A percentile compares a stretch with the other conserved stretches of the same genome.
Conservation (phyloP, 2,329 filamentous ascomycete genomes). For the Lecanicillium sp. region DNA sequence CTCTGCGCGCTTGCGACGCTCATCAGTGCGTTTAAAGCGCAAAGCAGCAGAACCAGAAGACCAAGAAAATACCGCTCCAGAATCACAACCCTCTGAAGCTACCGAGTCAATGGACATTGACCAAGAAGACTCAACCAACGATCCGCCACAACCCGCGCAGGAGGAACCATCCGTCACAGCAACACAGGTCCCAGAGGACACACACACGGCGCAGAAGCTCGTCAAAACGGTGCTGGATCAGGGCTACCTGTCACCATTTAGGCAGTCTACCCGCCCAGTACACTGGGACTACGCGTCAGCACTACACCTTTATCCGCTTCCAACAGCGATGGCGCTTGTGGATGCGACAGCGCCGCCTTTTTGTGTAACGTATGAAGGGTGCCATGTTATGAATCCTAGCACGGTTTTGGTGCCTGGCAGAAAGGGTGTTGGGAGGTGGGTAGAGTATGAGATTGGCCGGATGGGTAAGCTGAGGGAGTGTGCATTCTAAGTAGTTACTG, state of each 20-base stretch:
- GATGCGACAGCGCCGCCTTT: constrained; percentile 79
- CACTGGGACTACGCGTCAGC: constrained; percentile 80
- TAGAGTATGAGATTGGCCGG: constrained; percentile 71
- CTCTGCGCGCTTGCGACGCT: constrained; percentile 67
- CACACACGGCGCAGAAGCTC: constrained; percentile 60
- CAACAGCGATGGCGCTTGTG: constrained; percentile 72
- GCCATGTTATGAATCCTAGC: constrained; percentile 91
- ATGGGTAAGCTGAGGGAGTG: constrained; percentile 57
- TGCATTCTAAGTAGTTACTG: constrained; percentile 40
- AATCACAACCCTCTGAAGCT: constrained; percentile 11
- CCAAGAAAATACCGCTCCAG: constrained; percentile 17
- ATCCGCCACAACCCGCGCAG: constrained; percentile 4
- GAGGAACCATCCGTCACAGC: constrained; percentile 10
- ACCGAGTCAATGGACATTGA: constrained; percentile 34
- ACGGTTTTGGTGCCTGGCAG: constrained; percentile 61
- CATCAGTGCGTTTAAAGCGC: constrained; percentile 60
- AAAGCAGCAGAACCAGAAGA: constrained; percentile 24
- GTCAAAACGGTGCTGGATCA: constrained; percentile 92
- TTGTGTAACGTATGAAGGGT: constrained; percentile 86
- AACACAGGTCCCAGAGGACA: constrained; percentile 35
- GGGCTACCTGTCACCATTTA: constrained; percentile 80
- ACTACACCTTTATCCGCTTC: constrained; percentile 79
- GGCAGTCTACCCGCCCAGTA: constrained; percentile 67
- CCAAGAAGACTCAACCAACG: constrained; percentile 1
- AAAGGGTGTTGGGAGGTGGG: constrained; percentile 67